A percentile compares a stretch with the other conserved stretches of the same genome.
Conservation (phyloP, 768 basidiomycete species). For the Russula olivacea region DNA sequence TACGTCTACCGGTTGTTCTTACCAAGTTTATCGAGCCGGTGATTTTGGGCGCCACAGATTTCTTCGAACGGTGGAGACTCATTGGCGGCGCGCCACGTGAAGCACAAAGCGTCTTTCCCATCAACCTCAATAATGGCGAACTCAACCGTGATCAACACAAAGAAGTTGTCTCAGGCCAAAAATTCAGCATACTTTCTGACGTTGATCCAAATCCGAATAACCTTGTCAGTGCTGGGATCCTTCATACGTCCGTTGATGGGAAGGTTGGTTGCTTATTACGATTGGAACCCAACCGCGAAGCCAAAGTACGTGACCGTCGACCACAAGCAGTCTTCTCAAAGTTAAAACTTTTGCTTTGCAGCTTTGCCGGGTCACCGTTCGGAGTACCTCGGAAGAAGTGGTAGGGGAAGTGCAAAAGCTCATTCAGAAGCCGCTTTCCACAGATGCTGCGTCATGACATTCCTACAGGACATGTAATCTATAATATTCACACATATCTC, state of each 20-base stretch:
- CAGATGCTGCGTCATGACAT: conserved; percentile 27
- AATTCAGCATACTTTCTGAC: conserved; percentile 69
- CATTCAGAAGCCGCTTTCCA: conserved; percentile 37
- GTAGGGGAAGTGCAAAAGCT: conserved; percentile 61
- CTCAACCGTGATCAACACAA: conserved; percentile 69
- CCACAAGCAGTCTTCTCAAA: neutral
- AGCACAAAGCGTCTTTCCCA: conserved; percentile 81
- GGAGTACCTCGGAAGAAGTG: conserved; percentile 93
- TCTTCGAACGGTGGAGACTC: conserved; percentile 97
- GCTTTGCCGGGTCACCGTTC: conserved; percentile 88
- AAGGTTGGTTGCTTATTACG: conserved; percentile 94
- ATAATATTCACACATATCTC: conserved; percentile 21
- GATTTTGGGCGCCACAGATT: conserved; percentile 72
- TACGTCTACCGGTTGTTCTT: conserved; percentile 81
- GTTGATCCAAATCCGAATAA: conserved; percentile 96
- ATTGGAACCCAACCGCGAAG: conserved; percentile 91
- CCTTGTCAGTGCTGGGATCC: conserved; percentile 89
- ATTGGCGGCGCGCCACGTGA: conserved; percentile 95
- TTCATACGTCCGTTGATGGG: conserved; percentile 86
- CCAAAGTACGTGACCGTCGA: conserved; percentile 59
- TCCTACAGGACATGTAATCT: conserved; percentile 9
- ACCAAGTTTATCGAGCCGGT: conserved; percentile 95
- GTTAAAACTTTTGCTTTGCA: conserved; percentile 30
- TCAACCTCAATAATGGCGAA: conserved; percentile 57
- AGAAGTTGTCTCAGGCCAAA: conserved; percentile 72